phyloP scores from a whole-genome alignment of 345 rosid species.

The Murraya paniculata region DNA sequence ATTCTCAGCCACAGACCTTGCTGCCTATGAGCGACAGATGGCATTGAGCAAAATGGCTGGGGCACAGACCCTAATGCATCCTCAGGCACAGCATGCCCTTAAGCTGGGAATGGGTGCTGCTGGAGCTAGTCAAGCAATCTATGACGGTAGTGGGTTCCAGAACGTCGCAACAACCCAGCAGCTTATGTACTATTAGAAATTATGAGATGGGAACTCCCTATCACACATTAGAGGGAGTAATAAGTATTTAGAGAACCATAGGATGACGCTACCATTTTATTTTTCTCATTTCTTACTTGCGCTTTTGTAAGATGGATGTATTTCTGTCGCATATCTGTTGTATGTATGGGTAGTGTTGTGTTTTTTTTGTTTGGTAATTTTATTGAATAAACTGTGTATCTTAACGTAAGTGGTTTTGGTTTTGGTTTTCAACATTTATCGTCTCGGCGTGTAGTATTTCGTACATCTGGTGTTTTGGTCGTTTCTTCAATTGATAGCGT shows the following conservation, averaged over 20 bases:
- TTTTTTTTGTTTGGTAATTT: neutral
- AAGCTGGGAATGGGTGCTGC: constrained; percentile 78
- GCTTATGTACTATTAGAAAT: constrained; percentile 80
- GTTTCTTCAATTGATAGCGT: too few species aligned
- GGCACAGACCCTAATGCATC: constrained; percentile 68
- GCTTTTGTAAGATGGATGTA: neutral
- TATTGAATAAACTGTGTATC: neutral
- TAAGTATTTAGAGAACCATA: constrained; percentile 6
- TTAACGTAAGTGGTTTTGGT: too few species aligned
- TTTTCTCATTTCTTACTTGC: neutral
- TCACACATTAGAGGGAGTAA: constrained; percentile 11
- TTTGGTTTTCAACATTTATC: too few species aligned
- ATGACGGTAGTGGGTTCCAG: constrained; percentile 72
- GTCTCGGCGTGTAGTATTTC: neutral
- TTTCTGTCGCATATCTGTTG: neutral
- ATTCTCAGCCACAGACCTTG: constrained; percentile 52
- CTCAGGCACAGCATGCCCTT: constrained; percentile 72
- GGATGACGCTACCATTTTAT: neutral
- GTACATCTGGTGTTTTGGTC: neutral
- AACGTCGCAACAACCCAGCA: constrained; percentile 74
- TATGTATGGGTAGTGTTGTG: neutral
- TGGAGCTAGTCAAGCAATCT: constrained; percentile 70
- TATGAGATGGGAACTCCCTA: neutral
- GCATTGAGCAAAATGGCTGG: constrained; percentile 64
- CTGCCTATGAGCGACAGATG: constrained; percentile 67